Conservation (phyloP, 2,329 filamentous ascomycete species). For the Nemania sp. region DNA sequence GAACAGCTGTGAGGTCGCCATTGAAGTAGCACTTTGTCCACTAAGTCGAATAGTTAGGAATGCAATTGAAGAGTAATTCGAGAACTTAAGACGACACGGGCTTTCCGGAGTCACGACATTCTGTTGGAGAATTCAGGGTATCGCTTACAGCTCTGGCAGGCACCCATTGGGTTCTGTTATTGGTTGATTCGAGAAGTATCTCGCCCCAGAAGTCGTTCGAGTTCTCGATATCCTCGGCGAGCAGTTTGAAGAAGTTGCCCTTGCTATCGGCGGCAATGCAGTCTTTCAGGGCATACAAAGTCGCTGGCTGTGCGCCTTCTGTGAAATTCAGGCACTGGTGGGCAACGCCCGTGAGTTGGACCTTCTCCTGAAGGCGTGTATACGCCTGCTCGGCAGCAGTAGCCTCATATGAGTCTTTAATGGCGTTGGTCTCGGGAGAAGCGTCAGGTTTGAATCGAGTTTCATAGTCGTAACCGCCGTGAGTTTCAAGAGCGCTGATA, state of each 20-base stretch:
- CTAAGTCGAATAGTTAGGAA: background rate
- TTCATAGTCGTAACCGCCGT: slow-evolving; percentile 22
- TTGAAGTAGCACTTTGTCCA: slow-evolving; percentile 28
- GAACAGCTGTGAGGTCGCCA: slow-evolving; percentile 17
- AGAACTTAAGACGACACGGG: background rate
- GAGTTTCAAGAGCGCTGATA: slow-evolving; percentile 17
- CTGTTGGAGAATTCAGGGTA: background rate
- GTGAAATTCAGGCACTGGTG: slow-evolving; percentile 16
- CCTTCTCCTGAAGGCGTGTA: slow-evolving; percentile 11
- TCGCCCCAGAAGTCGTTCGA: slow-evolving; percentile 22
- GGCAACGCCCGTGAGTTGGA: slow-evolving; percentile 12
- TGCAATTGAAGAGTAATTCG: too few species aligned
- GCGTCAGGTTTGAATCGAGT: slow-evolving; percentile 20
- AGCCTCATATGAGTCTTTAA: slow-evolving; percentile 22
- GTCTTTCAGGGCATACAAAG: slow-evolving; percentile 25
- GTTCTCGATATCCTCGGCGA: slow-evolving; percentile 22
- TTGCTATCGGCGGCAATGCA: slow-evolving; percentile 22
- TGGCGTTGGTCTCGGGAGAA: slow-evolving; percentile 4
- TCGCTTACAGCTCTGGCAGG: slow-evolving; percentile 21
- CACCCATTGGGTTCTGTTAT: slow-evolving; percentile 23
- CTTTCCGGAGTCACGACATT: too few species aligned
- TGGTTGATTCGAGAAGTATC: slow-evolving; percentile 20
- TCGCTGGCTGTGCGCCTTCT: slow-evolving; percentile 3
- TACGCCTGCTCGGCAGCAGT: slow-evolving; percentile 16
- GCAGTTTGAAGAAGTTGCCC: slow-evolving; percentile 22